Base-by-base conservation (phyloP, 306 rosid species). In the Quercus suber region DNA sequence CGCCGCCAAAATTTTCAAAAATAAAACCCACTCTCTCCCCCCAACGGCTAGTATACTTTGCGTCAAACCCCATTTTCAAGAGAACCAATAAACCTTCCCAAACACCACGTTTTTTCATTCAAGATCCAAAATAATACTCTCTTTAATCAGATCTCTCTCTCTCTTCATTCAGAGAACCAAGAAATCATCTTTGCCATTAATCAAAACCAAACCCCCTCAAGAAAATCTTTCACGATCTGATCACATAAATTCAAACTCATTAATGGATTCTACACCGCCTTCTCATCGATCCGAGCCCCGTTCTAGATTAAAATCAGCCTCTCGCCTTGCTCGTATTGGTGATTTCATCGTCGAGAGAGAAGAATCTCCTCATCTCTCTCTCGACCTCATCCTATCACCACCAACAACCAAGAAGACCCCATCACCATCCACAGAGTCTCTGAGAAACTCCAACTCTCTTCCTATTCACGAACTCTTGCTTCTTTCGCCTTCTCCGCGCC, bases 401-500 rank as follows among this genome's bases (percentile, higher is more conserved):
- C 53, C 27, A 64, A 56, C 91, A 10, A 86, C 80, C 31, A 60
- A 87, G 84, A 74, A 81, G 23, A 74, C 85, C 65, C 73, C 65
- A 10, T 79, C 92, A 0, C 88, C 84, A 49, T 76, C 92, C 13
- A 33, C 84, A 7, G 55, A 79, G 5, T 81, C 86, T 74, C 80
- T 77, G 7, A 85, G 86, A 30, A 82, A 90, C 61, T 84, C 90
- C 2, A 55, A 76, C 1, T 82, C 90, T 33, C 55, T 82, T 61
- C 93, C 93, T 6, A 69, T 90, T 31, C 84, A 79, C 9, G 93
- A 91, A 2, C 90, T 89, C n/a, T 82, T 91, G 8, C 89, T 82
- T 33, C 90, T 88, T 9, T 91, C 98, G 0, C 88, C 98, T 80
- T 88, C 96, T 0, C 88, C 93, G 1, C 77, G 64, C 23, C 75